Evolutionary conservation across 176 grass and related monocot species (phyloP), one percentile per base, ranked within the genome.

Genomic region (Aegilops longissima): DNA sequence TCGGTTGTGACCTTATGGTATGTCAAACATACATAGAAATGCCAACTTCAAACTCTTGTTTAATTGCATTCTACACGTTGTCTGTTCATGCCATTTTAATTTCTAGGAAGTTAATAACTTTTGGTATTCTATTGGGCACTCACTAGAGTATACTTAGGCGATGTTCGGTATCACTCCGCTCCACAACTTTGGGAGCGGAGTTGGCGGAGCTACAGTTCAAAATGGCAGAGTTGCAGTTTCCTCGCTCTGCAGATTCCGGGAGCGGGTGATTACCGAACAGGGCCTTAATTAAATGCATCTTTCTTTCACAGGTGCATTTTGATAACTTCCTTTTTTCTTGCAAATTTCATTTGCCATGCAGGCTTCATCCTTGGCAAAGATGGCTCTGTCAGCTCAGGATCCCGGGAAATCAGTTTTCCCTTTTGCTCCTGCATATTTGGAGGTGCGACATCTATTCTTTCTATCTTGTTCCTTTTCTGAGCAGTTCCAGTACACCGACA

Each of bases 391-490:
- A 24, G 23, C 76, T 75, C 76, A 82, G 64, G 38, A 73, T 78
- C 76, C 86, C 59, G 72, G 64, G 79, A 84, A 88, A 89, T 51
- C 83, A 24, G 61, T 87, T 70, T 91, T 94, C 76, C 78, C 84
- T 83, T 98, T 98, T 89, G 86, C 86, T 64, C 86, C 93, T 72
- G 92, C 93, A 67, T 89, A 91, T 84, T 94, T 98, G 59, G 96
- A 95, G 90, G 96, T 94, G 87, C 33, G 38, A 2, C 34, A 70
- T 35, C 12, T 71, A 16, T 77, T 66, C 68, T 80, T 86, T 58
- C 13, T 65, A 8, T 76, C 9, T 17, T 74, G 18, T 59, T 78
- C 36, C 5, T 12, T 29, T 4, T 47, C 35, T 40, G 30, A 81
- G 35, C 47, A 59, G 16, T 38, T 89, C 16, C 23, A 38, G 17